phyloP scores from a whole-genome alignment of 495 filamentous ascomycete genomes.

The Pseudomonodictys pantanalensis region DNA sequence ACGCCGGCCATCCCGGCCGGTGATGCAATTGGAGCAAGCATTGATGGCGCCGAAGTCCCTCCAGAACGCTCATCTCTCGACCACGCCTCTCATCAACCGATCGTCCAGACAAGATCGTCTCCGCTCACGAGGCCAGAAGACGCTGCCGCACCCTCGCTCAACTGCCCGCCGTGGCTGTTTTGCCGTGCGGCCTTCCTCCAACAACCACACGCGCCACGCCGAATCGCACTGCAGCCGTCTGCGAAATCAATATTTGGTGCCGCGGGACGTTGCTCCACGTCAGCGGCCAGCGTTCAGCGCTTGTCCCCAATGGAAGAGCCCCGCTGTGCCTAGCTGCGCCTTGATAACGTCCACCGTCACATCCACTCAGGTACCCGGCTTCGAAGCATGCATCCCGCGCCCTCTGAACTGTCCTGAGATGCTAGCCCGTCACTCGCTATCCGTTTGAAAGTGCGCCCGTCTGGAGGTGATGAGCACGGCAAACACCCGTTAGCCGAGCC shows the following conservation, averaged over 20 bases:
- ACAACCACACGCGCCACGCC: constrained; percentile 7
- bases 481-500: too few relatives aligned
- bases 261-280: constrained; percentile 22
- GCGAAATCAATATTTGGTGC: constrained; percentile 18
- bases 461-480: too few relatives aligned
- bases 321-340: too few relatives aligned
- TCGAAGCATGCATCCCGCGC: constrained; percentile 1
- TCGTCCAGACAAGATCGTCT: not conserved
- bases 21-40: not conserved
- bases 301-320: too few relatives aligned
- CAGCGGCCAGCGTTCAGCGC: constrained; percentile 17
- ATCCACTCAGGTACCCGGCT: constrained; percentile 4
- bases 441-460: not conserved
- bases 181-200: constrained; percentile 1
- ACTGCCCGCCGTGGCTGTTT: not conserved
- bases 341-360: too few relatives aligned
- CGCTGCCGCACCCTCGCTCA: too few relatives aligned
- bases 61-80: constrained; percentile 7
- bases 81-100: not conserved
- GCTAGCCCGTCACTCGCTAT: too few relatives aligned
- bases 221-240: constrained; percentile 8
- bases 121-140: constrained; percentile 17
- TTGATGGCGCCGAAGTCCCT: not conserved
- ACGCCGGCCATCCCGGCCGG: not conserved
- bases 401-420: too few relatives aligned